These are phyloP conservation scores for Adenanthera pavonina DNA, from an alignment of 306 rosid species.

Conservation along the genomic window DNA sequence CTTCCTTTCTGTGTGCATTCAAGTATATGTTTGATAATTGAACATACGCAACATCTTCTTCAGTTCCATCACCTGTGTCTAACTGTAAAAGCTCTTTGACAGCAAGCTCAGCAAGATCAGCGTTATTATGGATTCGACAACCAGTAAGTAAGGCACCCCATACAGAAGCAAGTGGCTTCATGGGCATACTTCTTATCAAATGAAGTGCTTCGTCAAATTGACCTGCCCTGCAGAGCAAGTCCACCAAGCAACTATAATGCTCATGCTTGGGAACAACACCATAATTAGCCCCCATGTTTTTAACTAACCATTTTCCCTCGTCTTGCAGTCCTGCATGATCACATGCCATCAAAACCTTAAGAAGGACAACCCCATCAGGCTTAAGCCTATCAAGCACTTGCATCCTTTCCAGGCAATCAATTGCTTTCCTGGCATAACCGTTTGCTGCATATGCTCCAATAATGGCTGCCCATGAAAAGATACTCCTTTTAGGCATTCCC, in stretches of 20 bases:
- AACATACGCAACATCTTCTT: conserved; percentile 50
- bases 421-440: conserved; percentile 41
- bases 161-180: conserved; percentile 58
- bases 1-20: conserved; percentile 45
- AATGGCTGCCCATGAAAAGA: conserved; percentile 57
- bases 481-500: conserved; percentile 46
- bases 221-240: conserved; percentile 53
- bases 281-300: conserved; percentile 44
- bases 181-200: conserved; percentile 51
- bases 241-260: conserved; percentile 55
- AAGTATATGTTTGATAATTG: conserved; percentile 56
- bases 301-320: conserved; percentile 43
- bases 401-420: conserved; percentile 49
- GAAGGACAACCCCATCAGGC: conserved; percentile 55
- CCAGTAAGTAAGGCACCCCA: conserved; percentile 60
- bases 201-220: conserved; percentile 41
- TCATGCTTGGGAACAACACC: conserved; percentile 49
- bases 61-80: conserved; percentile 38
- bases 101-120: conserved; percentile 54
- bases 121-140: conserved; percentile 41
- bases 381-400: conserved; percentile 43
- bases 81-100: conserved; percentile 45
- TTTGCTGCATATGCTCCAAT: conserved; percentile 49
- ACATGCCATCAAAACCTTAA: conserved; percentile 49
- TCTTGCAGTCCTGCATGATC: conserved; percentile 48